These are phyloP conservation scores for Macrolepiota dolichaula DNA, from an alignment of 768 basidiomycete species.

Conservation along the genomic window DNA sequence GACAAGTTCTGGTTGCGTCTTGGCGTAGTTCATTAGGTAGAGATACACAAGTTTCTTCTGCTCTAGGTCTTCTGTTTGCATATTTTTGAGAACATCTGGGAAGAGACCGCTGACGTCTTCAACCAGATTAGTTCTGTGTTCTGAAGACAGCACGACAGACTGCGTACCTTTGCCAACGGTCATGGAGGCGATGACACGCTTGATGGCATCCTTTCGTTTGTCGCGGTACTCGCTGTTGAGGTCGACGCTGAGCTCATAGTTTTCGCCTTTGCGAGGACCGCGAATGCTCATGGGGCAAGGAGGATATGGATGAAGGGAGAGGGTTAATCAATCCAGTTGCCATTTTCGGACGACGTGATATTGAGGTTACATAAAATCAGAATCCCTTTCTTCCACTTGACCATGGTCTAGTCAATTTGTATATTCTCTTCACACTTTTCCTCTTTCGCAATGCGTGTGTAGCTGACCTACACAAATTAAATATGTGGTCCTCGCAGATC, in stretches of 20 bases:
- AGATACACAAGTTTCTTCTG: slow-evolving; percentile 99
- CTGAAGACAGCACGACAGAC: not conserved
- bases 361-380: no score
- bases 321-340: not conserved
- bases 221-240: slow-evolving; percentile 96
- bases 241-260: slow-evolving; percentile 95
- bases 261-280: slow-evolving; percentile 80
- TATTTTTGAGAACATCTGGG: slow-evolving; percentile 98
- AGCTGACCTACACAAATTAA: no score
- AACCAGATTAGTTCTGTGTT: not conserved
- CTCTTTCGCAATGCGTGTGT: no score
- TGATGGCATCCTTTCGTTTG: slow-evolving; percentile 97
- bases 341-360: not conserved
- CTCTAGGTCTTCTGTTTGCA: slow-evolving; percentile 99
- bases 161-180: slow-evolving; percentile 92
- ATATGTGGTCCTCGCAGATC: no score
- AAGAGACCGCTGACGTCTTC: slow-evolving; percentile 90
- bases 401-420: no score
- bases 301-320: not conserved
- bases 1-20: slow-evolving; percentile 97
- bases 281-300: slow-evolving; percentile 44
- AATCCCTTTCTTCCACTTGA: no score
- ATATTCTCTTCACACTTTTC: no score
- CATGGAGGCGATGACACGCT: slow-evolving; percentile 96
- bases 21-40: slow-evolving; percentile 99